Evolutionary conservation across 768 basidiomycete genomes (phyloP).

Genomic region (Kwoniella sp.): DNA sequence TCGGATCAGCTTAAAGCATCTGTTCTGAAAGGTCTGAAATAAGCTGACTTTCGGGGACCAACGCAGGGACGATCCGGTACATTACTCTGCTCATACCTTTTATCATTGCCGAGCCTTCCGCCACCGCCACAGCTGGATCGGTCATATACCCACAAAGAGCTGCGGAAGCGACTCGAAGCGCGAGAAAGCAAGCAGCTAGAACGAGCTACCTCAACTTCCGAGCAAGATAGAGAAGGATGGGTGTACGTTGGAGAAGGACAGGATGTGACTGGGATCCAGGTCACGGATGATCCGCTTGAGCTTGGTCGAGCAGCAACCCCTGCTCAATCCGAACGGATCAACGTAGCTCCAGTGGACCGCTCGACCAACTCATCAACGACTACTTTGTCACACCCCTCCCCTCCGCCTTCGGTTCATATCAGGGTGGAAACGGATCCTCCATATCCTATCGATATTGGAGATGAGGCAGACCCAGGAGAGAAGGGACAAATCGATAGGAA

Average conservation of each 20-base stretch:
- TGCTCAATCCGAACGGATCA: constrained; percentile 18
- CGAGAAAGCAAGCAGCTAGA: constrained; percentile 59
- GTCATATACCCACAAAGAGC: constrained; percentile 60
- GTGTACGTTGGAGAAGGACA: constrained; percentile 21
- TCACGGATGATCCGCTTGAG: constrained; percentile 8
- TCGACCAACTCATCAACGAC: constrained; percentile 37
- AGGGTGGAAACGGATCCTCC: constrained; percentile 15
- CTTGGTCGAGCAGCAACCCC: constrained; percentile 19
- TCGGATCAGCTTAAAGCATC: neutral
- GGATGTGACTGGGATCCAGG: constrained; percentile 6
- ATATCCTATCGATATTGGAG: constrained; percentile 46
- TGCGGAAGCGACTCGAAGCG: constrained; percentile 59
- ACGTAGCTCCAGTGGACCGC: constrained; percentile 17
- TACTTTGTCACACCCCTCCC: constrained; percentile 35
- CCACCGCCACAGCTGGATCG: constrained; percentile 61
- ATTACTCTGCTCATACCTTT: constrained; percentile 77
- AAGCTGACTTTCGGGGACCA: neutral
- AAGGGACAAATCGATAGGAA: constrained; percentile 40
- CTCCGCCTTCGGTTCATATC: constrained; percentile 29
- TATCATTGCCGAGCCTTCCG: constrained; percentile 63
- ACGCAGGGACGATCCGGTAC: constrained; percentile 77
- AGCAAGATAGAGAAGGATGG: constrained; percentile 32
- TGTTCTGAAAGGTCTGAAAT: neutral
- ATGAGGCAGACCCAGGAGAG: constrained; percentile 26
- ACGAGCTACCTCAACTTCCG: neutral